phyloP scores from a whole-genome alignment of 805 yeast genomes.

The Soucietia sequanensis region DNA sequence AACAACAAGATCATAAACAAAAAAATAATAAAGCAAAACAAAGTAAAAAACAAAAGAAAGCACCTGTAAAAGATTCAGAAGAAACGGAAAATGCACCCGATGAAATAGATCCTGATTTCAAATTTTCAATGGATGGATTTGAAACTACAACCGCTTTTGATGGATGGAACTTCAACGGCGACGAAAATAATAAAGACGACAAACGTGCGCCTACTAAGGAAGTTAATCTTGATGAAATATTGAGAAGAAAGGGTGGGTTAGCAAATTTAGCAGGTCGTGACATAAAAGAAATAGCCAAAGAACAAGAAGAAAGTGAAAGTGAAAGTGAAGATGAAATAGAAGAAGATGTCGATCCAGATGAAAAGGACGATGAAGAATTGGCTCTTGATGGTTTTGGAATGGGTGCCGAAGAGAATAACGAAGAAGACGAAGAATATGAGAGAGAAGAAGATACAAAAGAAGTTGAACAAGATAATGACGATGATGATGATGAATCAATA shows the following conservation, averaged over 20 bases:
- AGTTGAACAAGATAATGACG: constrained; percentile 29
- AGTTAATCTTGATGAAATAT: constrained; percentile 85
- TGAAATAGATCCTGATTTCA: constrained; percentile 72
- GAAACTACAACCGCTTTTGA: constrained; percentile 49
- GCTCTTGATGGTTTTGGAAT: constrained; percentile 48
- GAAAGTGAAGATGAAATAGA: constrained; percentile 31
- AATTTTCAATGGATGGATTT: constrained; percentile 64
- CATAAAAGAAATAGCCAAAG: constrained; percentile 22
- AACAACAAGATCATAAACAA: constrained; percentile 4
- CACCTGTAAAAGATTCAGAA: constrained; percentile 36
- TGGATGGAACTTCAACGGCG: constrained; percentile 84
- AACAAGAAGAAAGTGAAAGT: constrained; percentile 19
- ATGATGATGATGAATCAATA: constrained; percentile 20
- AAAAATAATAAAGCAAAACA: constrained; percentile 7
- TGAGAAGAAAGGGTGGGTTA: constrained; percentile 77
- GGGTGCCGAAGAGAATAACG: constrained; percentile 44
- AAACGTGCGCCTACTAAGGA: constrained; percentile 49
- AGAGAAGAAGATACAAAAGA: constrained; percentile 26
- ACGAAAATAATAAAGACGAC: constrained; percentile 20
- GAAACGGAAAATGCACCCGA: constrained; percentile 14
- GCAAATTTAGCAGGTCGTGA: constrained; percentile 51
- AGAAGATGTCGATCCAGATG: constrained; percentile 31
- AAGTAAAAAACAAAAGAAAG: constrained; percentile 11
- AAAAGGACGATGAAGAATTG: constrained; percentile 38
- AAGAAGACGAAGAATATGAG: constrained; percentile 26